Percentiles rank a stretch among this genome's conserved stretches.
Conservation (phyloP, 169 alveolate genomes). For the Plasmodium yoelii region DNA sequence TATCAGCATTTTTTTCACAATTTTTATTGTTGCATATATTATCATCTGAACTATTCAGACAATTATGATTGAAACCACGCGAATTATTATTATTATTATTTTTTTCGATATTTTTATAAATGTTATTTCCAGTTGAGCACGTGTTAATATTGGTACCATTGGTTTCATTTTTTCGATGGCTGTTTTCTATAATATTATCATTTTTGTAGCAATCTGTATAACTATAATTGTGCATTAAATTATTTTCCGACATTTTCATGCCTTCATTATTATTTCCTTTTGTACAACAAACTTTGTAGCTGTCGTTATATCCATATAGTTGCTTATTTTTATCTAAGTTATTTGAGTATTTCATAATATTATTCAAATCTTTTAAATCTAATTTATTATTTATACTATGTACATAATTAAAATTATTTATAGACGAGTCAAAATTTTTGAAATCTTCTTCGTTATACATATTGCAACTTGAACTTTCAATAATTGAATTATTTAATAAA, state of each 20-base stretch:
- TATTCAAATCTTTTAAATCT: slow-evolving; percentile 6
- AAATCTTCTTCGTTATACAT: neutral
- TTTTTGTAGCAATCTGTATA: neutral
- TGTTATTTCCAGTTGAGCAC: neutral
- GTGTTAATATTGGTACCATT: neutral
- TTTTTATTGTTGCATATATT: neutral
- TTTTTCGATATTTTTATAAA: neutral
- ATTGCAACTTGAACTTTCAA: neutral
- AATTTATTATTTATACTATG: slow-evolving; percentile 9
- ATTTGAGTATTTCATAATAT: slow-evolving; percentile 4
- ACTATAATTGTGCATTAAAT: slow-evolving; percentile 1
- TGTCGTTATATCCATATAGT: neutral
- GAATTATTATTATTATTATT: neutral
- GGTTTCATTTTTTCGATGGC: neutral
- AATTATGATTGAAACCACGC: neutral
- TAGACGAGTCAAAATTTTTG: neutral
- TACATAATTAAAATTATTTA: slow-evolving; percentile 18
- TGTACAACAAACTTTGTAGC: neutral
- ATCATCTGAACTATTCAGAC: slow-evolving; percentile 1
- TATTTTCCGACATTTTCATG: slow-evolving; percentile 2
- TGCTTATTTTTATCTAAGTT: slow-evolving; percentile 5
- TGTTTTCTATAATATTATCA: neutral
- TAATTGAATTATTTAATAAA: slow-evolving; percentile 11
- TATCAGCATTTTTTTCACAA: neutral
- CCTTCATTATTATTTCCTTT: neutral